A percentile compares a stretch with the other conserved stretches of the same genome.
Evolutionary conservation across 129 eudicot genomes (phyloP).

Genomic region (Heracleum sosnowskyi): DNA sequence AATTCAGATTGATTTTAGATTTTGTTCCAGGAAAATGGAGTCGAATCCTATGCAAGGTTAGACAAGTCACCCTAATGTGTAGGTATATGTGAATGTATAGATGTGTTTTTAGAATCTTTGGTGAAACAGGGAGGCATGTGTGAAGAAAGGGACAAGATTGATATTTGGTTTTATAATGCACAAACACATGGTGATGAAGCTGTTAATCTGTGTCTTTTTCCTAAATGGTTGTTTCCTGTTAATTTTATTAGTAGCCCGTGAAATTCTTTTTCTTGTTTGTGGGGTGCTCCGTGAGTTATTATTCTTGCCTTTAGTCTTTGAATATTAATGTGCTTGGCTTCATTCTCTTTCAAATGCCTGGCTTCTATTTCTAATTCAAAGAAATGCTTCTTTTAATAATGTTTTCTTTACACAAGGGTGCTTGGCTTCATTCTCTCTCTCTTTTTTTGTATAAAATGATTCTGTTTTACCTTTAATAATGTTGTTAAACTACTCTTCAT

Average conservation of each 20-base stretch:
- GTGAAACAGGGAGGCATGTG: conserved; percentile 4
- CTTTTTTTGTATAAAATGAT: background rate
- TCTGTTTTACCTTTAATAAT: background rate
- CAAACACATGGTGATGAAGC: conserved; percentile 8
- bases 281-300: conserved; percentile 10
- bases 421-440: background rate
- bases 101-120: background rate
- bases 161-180: background rate
- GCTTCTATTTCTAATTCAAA: background rate
- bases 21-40: background rate
- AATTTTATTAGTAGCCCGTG: background rate
- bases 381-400: background rate
- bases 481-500: background rate
- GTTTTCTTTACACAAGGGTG: background rate
- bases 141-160: conserved; percentile 11
- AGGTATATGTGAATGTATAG: background rate
- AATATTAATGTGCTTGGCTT: conserved; percentile 1
- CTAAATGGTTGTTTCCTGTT: background rate
- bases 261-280: conserved; percentile 8
- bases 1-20: background rate
- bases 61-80: background rate
- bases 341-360: background rate
- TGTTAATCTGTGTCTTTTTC: conserved; percentile 2
- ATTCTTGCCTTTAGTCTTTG: background rate
- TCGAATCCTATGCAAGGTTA: background rate